Conservation (phyloP, 2,329 filamentous ascomycete genomes). For the Hymenoscyphus occultus region DNA sequence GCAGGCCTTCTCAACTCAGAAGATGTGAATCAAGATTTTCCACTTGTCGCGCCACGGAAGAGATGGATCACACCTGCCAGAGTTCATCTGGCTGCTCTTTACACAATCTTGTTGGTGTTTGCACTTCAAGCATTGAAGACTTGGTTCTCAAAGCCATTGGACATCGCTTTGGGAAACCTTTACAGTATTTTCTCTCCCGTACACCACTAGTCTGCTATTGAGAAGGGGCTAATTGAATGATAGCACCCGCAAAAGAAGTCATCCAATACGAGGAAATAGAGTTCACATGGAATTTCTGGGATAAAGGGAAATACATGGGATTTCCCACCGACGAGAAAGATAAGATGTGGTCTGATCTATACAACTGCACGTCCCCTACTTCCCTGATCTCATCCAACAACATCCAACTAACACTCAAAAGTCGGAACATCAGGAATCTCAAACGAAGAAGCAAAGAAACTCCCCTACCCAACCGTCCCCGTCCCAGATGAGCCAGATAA, state of each 20-base stretch:
- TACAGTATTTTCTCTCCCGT: not conserved
- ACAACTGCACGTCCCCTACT: not conserved
- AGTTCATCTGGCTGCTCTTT: not conserved
- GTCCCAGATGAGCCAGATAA: not conserved
- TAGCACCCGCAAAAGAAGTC: constrained; percentile 5
- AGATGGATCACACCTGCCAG: not conserved
- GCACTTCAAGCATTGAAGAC: not conserved
- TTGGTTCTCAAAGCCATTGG: not conserved
- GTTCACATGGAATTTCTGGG: constrained; percentile 7
- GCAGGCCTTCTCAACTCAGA: not conserved
- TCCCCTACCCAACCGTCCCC: not conserved
- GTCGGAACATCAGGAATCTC: constrained; percentile 4
- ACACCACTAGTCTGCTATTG: not conserved
- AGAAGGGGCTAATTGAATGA: not conserved
- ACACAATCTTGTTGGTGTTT: not conserved
- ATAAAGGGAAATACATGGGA: not conserved
- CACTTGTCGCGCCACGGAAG: not conserved
- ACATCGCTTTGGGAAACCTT: not conserved
- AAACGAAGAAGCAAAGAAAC: not conserved
- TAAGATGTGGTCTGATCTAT: constrained; percentile 2
- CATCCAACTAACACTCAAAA: not conserved
- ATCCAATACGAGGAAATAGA: not conserved
- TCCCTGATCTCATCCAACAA: not conserved
- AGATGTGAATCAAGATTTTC: not conserved
- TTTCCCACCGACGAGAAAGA: not conserved